Evolutionary conservation across 371 early-diverging fungal genomes (phyloP).

Genomic region (Syncephalis plumigaleata): DNA sequence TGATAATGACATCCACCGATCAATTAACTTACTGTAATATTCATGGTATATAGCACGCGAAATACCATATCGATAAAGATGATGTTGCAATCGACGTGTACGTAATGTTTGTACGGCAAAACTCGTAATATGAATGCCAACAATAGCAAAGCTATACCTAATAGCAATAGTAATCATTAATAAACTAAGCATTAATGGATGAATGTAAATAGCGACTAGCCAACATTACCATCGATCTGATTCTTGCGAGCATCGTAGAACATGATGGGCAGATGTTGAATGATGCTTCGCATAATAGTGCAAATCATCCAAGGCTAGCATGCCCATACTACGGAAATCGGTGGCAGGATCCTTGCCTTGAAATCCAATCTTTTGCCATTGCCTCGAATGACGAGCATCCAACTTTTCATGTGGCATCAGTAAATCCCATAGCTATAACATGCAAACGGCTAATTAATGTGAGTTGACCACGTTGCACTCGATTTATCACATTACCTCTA

Average conservation of each 20-base stretch:
- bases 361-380: slow-evolving; percentile 65
- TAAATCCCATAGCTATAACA: slow-evolving; percentile 39
- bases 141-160: slow-evolving; percentile 68
- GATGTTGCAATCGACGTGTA: slow-evolving; percentile 42
- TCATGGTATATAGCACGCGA: slow-evolving; percentile 34
- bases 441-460: too few species aligned
- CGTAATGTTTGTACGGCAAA: slow-evolving; percentile 42
- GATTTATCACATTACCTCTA: slow-evolving; percentile 24
- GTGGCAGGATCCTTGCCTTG: slow-evolving; percentile 75
- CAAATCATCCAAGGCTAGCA: slow-evolving; percentile 57
- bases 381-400: slow-evolving; percentile 24
- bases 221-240: too few species aligned
- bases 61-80: slow-evolving; percentile 36
- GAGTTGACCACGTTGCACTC: too few species aligned
- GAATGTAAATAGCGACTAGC: too few species aligned
- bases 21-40: slow-evolving; percentile 38
- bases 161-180: not conserved
- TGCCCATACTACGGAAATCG: slow-evolving; percentile 73
- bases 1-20: not conserved
- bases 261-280: slow-evolving; percentile 25
- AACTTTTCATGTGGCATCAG: slow-evolving; percentile 40
- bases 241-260: slow-evolving; percentile 32
- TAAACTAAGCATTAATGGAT: too few species aligned
- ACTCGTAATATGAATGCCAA: slow-evolving; percentile 64
- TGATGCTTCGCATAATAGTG: slow-evolving; percentile 43